Evolutionary conservation across 371 early-diverging fungal genomes (phyloP).

Genomic region (Mortierella sp.): DNA sequence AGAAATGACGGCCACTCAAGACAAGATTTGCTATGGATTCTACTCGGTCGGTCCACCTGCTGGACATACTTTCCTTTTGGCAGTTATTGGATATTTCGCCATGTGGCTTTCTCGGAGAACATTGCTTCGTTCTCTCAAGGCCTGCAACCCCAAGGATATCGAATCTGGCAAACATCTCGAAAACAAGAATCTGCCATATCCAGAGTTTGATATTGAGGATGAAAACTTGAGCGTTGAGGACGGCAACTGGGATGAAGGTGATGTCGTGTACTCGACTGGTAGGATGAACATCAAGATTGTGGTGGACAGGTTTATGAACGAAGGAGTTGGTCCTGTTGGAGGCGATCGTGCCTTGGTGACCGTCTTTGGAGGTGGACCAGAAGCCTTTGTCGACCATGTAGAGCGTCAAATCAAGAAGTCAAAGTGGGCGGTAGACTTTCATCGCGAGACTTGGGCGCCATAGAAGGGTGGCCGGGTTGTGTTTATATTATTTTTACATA

Average conservation of each 20-base stretch:
- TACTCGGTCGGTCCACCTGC: slow-evolving; percentile 25
- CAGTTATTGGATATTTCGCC: slow-evolving; percentile 33
- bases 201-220: slow-evolving; percentile 32
- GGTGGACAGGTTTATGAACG: slow-evolving; percentile 37
- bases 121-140: slow-evolving; percentile 19
- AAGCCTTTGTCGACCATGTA: slow-evolving; percentile 51
- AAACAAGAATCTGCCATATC: slow-evolving; percentile 26
- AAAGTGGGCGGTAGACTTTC: slow-evolving; percentile 52
- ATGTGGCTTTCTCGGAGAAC: slow-evolving; percentile 30
- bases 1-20: slow-evolving; percentile 20
- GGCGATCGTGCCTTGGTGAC: slow-evolving; percentile 24
- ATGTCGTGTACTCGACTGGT: slow-evolving; percentile 42
- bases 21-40: slow-evolving; percentile 41
- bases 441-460: slow-evolving; percentile 56
- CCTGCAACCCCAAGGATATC: slow-evolving; percentile 25
- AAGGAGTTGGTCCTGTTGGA: slow-evolving; percentile 20
- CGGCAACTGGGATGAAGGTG: slow-evolving; percentile 52
- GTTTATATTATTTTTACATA: slow-evolving; percentile 3
- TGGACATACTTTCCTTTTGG: slow-evolving; percentile 19
- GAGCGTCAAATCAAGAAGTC: slow-evolving; percentile 32
- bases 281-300: slow-evolving; percentile 43
- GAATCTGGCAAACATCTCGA: slow-evolving; percentile 28
- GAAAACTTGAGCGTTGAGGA: slow-evolving; percentile 42
- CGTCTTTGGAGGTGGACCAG: slow-evolving; percentile 56
- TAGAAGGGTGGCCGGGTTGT: slow-evolving; percentile 15